A percentile compares a stretch with the other conserved stretches of the same genome.
Evolutionary conservation across 805 yeast genomes (phyloP).

Genomic region (Metschnikowia reukaufii): DNA sequence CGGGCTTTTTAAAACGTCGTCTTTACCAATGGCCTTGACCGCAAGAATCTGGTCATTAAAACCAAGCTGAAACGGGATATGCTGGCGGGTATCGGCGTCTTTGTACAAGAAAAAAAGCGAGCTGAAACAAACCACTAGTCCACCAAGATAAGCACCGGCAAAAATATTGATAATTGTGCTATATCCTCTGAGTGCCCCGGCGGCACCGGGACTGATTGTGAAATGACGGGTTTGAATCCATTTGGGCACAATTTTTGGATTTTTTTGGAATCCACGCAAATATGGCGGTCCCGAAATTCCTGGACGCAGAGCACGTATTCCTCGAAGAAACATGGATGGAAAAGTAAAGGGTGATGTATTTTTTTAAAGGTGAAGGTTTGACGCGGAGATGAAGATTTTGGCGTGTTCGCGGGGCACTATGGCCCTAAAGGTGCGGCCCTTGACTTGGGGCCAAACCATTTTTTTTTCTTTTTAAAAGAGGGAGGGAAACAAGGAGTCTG

Average conservation of each 20-base stretch:
- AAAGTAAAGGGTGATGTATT: neutral
- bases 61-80: conserved; percentile 40
- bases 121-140: conserved; percentile 38
- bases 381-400: too few relatives aligned
- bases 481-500: too few relatives aligned
- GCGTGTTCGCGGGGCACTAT: too few relatives aligned
- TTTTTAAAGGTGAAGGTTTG: too few relatives aligned
- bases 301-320: neutral
- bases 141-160: conserved; percentile 47
- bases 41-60: conserved; percentile 35
- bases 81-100: conserved; percentile 41
- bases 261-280: neutral
- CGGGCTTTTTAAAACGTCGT: conserved; percentile 43
- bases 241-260: too few relatives aligned
- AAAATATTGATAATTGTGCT: conserved; percentile 35
- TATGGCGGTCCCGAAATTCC: neutral
- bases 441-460: too few relatives aligned
- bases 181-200: conserved; percentile 24
- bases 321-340: conserved; percentile 1
- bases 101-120: conserved; percentile 39
- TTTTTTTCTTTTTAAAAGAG: too few relatives aligned
- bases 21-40: conserved; percentile 45
- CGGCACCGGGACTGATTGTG: conserved; percentile 6
- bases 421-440: too few relatives aligned
- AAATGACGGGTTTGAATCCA: conserved; percentile 1